Conservation (phyloP, 1,284 basidiomycete genomes). For the Cryptococcus sp. region DNA sequence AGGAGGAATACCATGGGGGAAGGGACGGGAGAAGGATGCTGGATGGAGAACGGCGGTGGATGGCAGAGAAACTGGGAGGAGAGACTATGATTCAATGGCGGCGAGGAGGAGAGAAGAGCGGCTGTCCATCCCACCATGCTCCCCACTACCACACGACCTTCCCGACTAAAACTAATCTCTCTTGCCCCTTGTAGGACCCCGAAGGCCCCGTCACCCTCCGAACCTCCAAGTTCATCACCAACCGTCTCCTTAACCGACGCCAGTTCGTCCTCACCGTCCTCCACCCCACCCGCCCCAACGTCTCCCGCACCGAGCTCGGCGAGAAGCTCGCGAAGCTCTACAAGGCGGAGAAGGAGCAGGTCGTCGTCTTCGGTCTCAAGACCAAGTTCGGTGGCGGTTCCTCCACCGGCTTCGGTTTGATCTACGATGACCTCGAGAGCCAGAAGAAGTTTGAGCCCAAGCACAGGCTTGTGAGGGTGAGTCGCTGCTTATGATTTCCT, state of each 20-base stretch:
- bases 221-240: conserved; percentile 99
- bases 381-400: conserved; percentile 98
- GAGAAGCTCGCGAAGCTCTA: conserved; percentile 81
- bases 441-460: conserved; percentile 98
- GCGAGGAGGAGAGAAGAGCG: not conserved
- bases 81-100: not conserved
- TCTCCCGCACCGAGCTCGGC: conserved; percentile 86
- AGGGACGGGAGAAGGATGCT: not conserved
- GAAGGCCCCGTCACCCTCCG: conserved; percentile 92
- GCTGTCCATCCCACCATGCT: not conserved
- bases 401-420: conserved; percentile 94
- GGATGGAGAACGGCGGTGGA: not conserved
- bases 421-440: conserved; percentile 94
- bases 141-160: not conserved
- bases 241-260: conserved; percentile 89
- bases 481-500: conserved; percentile 41
- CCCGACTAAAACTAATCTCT: not conserved
- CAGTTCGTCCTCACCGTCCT: conserved; percentile 90
- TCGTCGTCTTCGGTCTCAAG: conserved; percentile 64
- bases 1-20: not conserved
- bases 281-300: conserved; percentile 92
- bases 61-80: not conserved
- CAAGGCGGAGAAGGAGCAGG: conserved; percentile 62
- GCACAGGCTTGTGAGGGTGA: conserved; percentile 89
- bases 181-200: conserved; percentile 56